phyloP scores from a whole-genome alignment of 352 stramenopile genomes.

The Blastocystis sp. region DNA sequence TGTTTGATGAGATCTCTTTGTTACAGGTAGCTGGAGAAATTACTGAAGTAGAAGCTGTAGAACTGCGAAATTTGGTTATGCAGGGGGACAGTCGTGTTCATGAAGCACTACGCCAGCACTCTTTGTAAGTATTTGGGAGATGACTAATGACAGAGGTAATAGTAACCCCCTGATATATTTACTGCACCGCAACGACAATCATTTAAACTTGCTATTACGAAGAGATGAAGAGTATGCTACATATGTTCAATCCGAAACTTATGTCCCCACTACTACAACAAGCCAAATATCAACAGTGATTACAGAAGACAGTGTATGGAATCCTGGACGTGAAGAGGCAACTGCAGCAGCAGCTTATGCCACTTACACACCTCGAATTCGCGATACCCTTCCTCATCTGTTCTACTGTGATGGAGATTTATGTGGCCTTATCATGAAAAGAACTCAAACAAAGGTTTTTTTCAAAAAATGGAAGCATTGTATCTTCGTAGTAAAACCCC shows the following conservation, averaged over 20 bases:
- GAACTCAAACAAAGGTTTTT: slow-evolving; percentile 39
- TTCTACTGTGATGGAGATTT: slow-evolving; percentile 49
- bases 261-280: neutral
- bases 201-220: neutral
- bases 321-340: neutral
- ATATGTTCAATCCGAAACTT: neutral
- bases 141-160: neutral
- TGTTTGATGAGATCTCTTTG: slow-evolving; percentile 26
- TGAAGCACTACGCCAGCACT: slow-evolving; percentile 29
- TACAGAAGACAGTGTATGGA: neutral
- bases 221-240: slow-evolving; percentile 22
- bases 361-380: neutral
- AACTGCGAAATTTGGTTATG: neutral
- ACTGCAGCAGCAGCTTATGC: neutral
- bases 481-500: slow-evolving; percentile 11
- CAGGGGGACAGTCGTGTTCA: slow-evolving; percentile 4
- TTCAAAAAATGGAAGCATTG: slow-evolving; percentile 63
- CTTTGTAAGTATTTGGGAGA: neutral
- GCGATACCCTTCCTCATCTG: slow-evolving; percentile 3
- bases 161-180: neutral
- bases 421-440: slow-evolving; percentile 23
- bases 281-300: neutral
- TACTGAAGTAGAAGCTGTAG: slow-evolving; percentile 24
- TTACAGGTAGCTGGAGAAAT: slow-evolving; percentile 10
- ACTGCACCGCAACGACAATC: neutral